phyloP scores from a whole-genome alignment of 352 stramenopile genomes.

The Globisporangium cystogenes region DNA sequence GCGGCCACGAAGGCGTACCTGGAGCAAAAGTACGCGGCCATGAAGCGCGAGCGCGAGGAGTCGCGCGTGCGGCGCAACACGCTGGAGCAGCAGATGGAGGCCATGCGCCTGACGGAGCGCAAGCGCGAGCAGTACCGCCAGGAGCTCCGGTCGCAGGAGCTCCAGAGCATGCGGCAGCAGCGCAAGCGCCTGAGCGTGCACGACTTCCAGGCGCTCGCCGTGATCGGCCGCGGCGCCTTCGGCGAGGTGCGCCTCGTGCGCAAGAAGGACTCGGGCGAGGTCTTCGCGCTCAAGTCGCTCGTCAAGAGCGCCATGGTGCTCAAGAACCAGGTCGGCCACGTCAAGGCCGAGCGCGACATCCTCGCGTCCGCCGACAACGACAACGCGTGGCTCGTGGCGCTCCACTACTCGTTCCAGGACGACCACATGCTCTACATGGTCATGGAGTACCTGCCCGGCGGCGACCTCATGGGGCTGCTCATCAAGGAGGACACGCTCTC shows the following conservation, averaged over 20 bases:
- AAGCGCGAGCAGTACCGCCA: slow-evolving; percentile 80
- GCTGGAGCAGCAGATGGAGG: slow-evolving; percentile 82
- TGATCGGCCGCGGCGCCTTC: slow-evolving; percentile 98
- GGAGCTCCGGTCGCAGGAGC: slow-evolving; percentile 66
- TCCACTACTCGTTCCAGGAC: slow-evolving; percentile 98
- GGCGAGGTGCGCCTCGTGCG: slow-evolving; percentile 93
- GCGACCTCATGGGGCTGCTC: slow-evolving; percentile 99
- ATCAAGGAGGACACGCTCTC: slow-evolving; percentile 98
- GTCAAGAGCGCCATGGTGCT: slow-evolving; percentile 89
- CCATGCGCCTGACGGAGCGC: slow-evolving; percentile 64
- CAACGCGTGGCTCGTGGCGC: slow-evolving; percentile 96
- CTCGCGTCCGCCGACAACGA: slow-evolving; percentile 91
- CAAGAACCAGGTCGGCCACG: slow-evolving; percentile 95
- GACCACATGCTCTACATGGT: slow-evolving; percentile 89
- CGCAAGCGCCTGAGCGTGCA: slow-evolving; percentile 74
- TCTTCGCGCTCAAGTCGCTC: slow-evolving; percentile 92
- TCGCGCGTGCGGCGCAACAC: slow-evolving; percentile 65
- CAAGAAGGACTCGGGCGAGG: slow-evolving; percentile 77
- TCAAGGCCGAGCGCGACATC: slow-evolving; percentile 97
- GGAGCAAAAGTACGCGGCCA: slow-evolving; percentile 86
- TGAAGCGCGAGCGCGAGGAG: slow-evolving; percentile 87
- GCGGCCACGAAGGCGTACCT: slow-evolving; percentile 85
- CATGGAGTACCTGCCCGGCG: slow-evolving; percentile 99
- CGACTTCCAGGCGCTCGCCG: slow-evolving; percentile 96
- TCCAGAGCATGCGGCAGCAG: slow-evolving; percentile 75